phyloP scores from a whole-genome alignment of 1,139 yeast genomes.

The Yamadazyma buinensis region DNA sequence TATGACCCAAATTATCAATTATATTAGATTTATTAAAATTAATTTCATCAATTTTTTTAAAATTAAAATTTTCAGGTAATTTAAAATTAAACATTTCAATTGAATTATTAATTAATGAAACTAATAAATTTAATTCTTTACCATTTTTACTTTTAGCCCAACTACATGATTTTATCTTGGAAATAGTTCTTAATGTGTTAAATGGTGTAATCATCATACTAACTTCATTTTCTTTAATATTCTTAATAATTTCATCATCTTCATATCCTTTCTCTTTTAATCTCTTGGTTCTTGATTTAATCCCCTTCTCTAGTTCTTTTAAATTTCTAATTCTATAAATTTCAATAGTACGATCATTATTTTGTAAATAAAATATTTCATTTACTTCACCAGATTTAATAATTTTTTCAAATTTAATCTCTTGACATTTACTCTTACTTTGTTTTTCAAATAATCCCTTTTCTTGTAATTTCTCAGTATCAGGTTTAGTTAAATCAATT shows the following conservation, averaged over 20 bases:
- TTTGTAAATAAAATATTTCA: slow-evolving; percentile 65
- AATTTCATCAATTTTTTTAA: slow-evolving; percentile 41
- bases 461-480: slow-evolving; percentile 51
- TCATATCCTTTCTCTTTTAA: slow-evolving; percentile 62
- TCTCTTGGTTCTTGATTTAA: slow-evolving; percentile 76
- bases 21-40: slow-evolving; percentile 42
- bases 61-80: slow-evolving; percentile 40
- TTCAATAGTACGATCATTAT: slow-evolving; percentile 79
- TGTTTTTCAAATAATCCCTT: slow-evolving; percentile 72
- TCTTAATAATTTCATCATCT: slow-evolving; percentile 57
- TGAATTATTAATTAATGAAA: slow-evolving; percentile 69
- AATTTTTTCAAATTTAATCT: slow-evolving; percentile 48
- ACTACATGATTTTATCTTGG: slow-evolving; percentile 54
- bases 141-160: slow-evolving; percentile 44
- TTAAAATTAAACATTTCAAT: slow-evolving; percentile 64
- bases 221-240: slow-evolving; percentile 52
- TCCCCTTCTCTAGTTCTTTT: slow-evolving; percentile 79
- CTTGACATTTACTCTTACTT: slow-evolving; percentile 71
- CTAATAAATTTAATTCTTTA: slow-evolving; percentile 50
- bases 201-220: slow-evolving; percentile 62
- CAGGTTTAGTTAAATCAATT: slow-evolving; percentile 52
- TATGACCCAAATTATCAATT: slow-evolving; percentile 79
- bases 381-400: slow-evolving; percentile 37
- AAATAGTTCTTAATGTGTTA: slow-evolving; percentile 53
- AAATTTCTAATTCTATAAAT: slow-evolving; percentile 70